These are phyloP conservation scores for Camellia oleifera DNA, from an alignment of 179 eudicot species.

Conservation along the genomic window DNA sequence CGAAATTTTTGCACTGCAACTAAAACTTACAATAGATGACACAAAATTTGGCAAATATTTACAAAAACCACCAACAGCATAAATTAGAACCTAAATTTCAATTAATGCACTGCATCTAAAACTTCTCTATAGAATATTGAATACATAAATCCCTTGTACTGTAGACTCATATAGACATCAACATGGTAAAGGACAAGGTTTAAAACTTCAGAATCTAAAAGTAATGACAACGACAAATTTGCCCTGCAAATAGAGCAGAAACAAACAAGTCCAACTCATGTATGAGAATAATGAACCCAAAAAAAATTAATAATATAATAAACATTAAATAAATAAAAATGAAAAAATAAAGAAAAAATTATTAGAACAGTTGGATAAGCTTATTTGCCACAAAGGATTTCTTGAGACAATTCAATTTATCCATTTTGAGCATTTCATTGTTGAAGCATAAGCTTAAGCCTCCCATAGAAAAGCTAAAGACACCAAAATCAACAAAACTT, in stretches of 20 bases:
- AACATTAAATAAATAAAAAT: too few species aligned
- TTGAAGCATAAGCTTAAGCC: not conserved
- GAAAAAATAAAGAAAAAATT: too few species aligned
- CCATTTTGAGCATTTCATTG: not conserved
- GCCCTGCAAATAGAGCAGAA: not conserved
- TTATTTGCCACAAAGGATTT: not conserved
- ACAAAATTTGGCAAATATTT: not conserved
- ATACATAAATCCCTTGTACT: too few species aligned
- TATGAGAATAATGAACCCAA: not conserved
- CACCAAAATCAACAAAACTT: too few species aligned
- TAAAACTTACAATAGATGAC: not conserved
- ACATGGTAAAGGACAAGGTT: not conserved
- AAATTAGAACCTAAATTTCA: not conserved
- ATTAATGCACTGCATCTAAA: not conserved
- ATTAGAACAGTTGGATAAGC: not conserved
- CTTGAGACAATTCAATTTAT: not conserved
- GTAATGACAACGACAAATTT: not conserved
- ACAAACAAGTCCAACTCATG: not conserved
- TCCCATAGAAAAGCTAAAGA: not conserved
- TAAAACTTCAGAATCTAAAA: constrained; percentile 9
- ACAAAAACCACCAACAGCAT: not conserved
- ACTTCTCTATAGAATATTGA: not conserved
- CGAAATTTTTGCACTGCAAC: too few species aligned
- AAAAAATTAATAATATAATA: too few species aligned
- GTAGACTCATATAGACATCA: not conserved